Evolutionary conservation across 2,329 filamentous ascomycete species (phyloP), one percentile per base, ranked within the genome.

Genomic region (Lachnellula suecica): DNA sequence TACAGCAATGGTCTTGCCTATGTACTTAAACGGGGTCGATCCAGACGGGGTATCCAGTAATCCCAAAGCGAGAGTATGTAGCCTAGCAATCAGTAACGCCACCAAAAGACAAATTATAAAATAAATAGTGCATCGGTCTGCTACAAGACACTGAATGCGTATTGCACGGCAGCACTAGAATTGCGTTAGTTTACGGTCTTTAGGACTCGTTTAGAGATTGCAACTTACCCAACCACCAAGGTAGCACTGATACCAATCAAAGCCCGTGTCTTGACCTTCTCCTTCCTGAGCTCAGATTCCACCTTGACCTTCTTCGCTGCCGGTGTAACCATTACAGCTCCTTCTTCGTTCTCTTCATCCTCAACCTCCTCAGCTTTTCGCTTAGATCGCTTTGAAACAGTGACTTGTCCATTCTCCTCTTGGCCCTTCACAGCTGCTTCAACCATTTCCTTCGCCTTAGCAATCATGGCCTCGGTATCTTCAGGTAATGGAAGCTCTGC

Each of bases 401-500:
- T 27, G 11, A 13, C n/a, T 15, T 56, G 44, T 9, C 51, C 51
- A 22, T 52, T 60, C 44, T 44, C 52, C 64, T 59, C 73, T 75
- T 50, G 44, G 56, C 20, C 9, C 75, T 72, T 52, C 54, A 85
- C 77, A 27, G 85, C 85, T 59, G 84, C 84, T 57, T 88, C 81
- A 4, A 97, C 92, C 89, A 97, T 96, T 61, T 86, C 83, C 73
- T 87, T 91, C 27, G 94, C 94, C 64, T 90, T 85, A 24, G 85
- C 85, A 53, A 97, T 87, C 87, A 97, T 91, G 50, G 85, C 82
- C 52, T 88, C 81, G 1, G 91, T 86, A 63, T 94, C 88, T 58
- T 91, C 88, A 0, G 89, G 84, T 11, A 85, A 82, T 0, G 88
- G 86, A 8, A 91, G 78, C 55, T 89, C 83, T 1, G 83, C 76